These are phyloP conservation scores for Hygrocybe punicea DNA, from an alignment of 768 basidiomycete genomes.

Conservation along the genomic window DNA sequence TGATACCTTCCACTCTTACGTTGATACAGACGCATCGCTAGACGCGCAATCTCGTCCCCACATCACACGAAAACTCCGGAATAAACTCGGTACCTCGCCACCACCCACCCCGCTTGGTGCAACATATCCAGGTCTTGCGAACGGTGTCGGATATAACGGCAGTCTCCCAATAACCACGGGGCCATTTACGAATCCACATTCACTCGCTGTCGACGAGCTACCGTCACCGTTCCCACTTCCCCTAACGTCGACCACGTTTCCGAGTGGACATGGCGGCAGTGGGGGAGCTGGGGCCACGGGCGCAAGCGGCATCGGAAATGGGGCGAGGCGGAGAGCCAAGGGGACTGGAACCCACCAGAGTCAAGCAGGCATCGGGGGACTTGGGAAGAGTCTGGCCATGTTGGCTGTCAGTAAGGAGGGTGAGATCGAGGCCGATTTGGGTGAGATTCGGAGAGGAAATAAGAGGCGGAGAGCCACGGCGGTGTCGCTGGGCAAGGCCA, in stretches of 20 bases:
- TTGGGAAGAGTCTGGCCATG: conserved; percentile 68
- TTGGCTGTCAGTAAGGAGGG: conserved; percentile 58
- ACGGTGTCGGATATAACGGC: conserved; percentile 35
- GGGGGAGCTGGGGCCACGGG: conserved; percentile 29
- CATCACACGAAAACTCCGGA: conserved; percentile 79
- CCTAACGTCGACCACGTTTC: conserved; percentile 54
- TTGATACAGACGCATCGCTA: conserved; percentile 58
- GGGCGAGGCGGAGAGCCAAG: conserved; percentile 50
- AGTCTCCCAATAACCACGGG: conserved; percentile 63
- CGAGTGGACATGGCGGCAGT: conserved; percentile 28
- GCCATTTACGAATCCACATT: conserved; percentile 76
- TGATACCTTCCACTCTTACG: conserved; percentile 6
- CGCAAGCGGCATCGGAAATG: conserved; percentile 36
- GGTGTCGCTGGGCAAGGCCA: conserved; percentile 21
- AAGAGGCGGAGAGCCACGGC: conserved; percentile 52
- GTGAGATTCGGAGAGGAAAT: conserved; percentile 73
- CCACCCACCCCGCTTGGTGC: conserved; percentile 67
- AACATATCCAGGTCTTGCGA: conserved; percentile 33
- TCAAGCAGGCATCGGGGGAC: conserved; percentile 54
- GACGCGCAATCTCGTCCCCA: conserved; percentile 77
- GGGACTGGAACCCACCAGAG: conserved; percentile 52
- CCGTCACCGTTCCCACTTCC: conserved; percentile 81
- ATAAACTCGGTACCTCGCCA: conserved; percentile 66
- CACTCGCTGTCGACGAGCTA: conserved; percentile 80
- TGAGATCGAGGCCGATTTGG: conserved; percentile 73